These are phyloP conservation scores for Lactarius deliciosus DNA, from an alignment of 768 basidiomycete species.

Conservation along the genomic window DNA sequence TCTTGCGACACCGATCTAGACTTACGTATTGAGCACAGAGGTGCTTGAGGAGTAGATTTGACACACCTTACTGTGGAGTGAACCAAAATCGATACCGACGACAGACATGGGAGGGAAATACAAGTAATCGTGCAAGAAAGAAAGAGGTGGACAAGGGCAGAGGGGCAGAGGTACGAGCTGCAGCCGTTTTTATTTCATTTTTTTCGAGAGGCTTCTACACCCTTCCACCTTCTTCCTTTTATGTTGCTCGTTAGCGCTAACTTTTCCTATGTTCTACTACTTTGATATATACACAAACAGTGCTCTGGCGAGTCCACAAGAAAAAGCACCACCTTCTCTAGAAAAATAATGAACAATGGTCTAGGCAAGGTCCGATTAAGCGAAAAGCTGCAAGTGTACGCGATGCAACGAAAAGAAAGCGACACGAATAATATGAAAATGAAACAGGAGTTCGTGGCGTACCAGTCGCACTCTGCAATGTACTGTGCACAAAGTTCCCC, in stretches of 20 bases:
- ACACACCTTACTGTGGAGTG: conserved; percentile 81
- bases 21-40: conserved; percentile 23
- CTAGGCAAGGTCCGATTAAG: neutral
- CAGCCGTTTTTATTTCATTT: conserved; percentile 24
- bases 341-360: too few relatives aligned
- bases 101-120: conserved; percentile 64
- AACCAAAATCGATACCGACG: conserved; percentile 93
- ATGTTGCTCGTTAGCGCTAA: neutral
- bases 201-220: conserved; percentile 30
- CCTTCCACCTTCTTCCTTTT: conserved; percentile 19
- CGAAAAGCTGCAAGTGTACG: neutral
- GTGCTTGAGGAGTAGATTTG: neutral
- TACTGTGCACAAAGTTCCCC: neutral
- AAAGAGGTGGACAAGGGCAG: conserved; percentile 12
- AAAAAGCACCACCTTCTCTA: neutral
- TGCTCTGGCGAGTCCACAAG: neutral
- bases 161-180: conserved; percentile 1
- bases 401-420: neutral
- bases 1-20: conserved; percentile 90
- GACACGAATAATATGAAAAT: neutral
- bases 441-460: neutral
- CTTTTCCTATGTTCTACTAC: neutral
- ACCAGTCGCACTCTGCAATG: conserved; percentile 15
- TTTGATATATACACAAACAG: neutral
- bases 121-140: conserved; percentile 3